phyloP scores from a whole-genome alignment of 1,139 yeast species.

The Zygosaccharomyces sapae region DNA sequence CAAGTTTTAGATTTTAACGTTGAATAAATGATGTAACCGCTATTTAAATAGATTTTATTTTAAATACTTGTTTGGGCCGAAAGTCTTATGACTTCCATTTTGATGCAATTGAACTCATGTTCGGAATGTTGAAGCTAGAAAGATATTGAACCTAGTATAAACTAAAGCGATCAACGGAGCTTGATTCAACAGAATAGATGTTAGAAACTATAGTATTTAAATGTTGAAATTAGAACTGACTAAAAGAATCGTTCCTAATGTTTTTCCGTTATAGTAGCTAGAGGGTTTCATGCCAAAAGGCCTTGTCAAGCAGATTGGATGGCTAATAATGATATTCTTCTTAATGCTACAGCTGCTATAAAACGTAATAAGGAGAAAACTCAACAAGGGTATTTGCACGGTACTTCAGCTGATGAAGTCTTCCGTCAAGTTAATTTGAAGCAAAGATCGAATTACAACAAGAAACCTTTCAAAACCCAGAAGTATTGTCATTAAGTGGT shows the following conservation, averaged over 20 bases:
- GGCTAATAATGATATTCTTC: slow-evolving; percentile 15
- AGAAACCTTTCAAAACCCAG: slow-evolving; percentile 10
- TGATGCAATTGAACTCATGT: too few relatives aligned
- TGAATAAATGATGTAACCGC: too few relatives aligned
- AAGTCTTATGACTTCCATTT: too few relatives aligned
- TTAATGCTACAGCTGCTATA: slow-evolving; percentile 14
- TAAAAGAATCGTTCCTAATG: slow-evolving; percentile 1
- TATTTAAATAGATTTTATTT: too few relatives aligned
- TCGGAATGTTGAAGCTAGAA: background rate
- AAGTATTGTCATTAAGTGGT: slow-evolving; percentile 26
- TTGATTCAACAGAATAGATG: background rate
- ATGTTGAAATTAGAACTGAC: slow-evolving; percentile 6
- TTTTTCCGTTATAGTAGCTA: background rate
- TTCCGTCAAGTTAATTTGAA: background rate
- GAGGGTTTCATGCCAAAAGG: slow-evolving; percentile 2
- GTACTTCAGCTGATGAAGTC: background rate
- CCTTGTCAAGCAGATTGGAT: slow-evolving; percentile 10
- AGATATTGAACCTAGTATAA: background rate
- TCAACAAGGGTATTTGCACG: background rate
- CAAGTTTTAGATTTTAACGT: too few relatives aligned
- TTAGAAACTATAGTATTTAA: background rate
- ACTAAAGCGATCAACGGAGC: background rate
- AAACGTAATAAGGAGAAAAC: slow-evolving; percentile 1
- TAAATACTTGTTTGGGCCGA: too few relatives aligned
- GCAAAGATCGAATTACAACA: background rate